Evolutionary conservation across 805 yeast genomes (phyloP), one percentile per base, ranked within the genome.

Genomic region (Zygosaccharomyces gambellarensis): DNA sequence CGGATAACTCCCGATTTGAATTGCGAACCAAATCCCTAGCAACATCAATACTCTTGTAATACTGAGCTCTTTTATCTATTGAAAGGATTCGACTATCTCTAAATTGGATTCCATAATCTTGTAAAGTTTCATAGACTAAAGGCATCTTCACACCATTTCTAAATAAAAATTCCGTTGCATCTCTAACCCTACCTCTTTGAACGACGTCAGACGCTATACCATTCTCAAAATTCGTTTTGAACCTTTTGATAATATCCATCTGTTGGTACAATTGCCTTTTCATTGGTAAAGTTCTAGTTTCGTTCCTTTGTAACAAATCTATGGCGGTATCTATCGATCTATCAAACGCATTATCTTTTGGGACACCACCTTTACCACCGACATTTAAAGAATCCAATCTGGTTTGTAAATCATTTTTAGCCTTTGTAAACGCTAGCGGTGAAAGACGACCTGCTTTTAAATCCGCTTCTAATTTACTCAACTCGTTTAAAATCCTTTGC

Each of bases 141-240:
- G 67, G 67, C 64, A 63, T 63, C 39, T 62, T 63, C 2, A 63
- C 63, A 29, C 65, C 65, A 50, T 62, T 62, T 6, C 49, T 40
- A 34, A 58, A 63, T 17, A 63, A 50, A 14, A 49, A 36, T 39
- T 61, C 64, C 3, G 60, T 61, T 12, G 64, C 52, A 28, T 63
- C 65, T 45, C 57, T 54, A 40, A 51, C 45, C 6, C 43, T 17
- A 12, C 51, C 47, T 39, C 55, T 50, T 38, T 46, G 27, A 17
- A 47, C 31, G 8, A 46, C 14, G 8, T 57, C 43, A 14, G 47
- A 50, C 6, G 41, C 42, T 4, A 38, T 42, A 4, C 59, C 61
- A 14, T n/a, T 36, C 46, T 55, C 60, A 46, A 61, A 61, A 11
- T 45, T 29, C 1, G 42, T 41, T 21, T 59, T 58, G 46, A 53